A percentile compares a stretch with the other conserved stretches of the same genome.
phyloP scores from a whole-genome alignment of 2,329 filamentous ascomycete genomes.

The Rasamsonia emersonii region DNA sequence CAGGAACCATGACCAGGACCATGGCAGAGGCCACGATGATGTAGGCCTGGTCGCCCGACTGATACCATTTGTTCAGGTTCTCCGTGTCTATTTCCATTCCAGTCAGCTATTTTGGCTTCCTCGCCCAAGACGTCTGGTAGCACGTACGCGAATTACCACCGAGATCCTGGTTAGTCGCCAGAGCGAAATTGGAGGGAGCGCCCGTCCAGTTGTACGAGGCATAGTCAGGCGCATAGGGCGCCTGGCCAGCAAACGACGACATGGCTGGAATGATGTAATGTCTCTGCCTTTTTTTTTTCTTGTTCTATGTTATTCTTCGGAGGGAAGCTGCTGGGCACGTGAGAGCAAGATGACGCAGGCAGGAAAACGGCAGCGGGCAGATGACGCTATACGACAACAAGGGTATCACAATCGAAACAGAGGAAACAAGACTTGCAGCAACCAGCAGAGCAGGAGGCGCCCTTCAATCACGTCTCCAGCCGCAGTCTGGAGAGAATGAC shows the following conservation, averaged over 20 bases:
- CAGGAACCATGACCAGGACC: conserved; percentile 93
- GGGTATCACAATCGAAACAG: too few relatives aligned
- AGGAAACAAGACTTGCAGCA: too few relatives aligned
- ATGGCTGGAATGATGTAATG: too few relatives aligned
- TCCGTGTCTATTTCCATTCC: conserved; percentile 51
- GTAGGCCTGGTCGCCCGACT: conserved; percentile 84
- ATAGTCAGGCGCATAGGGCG: conserved; percentile 33
- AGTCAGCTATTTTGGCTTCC: conserved; percentile 8
- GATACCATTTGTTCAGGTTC: conserved; percentile 95
- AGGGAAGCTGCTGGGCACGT: too few relatives aligned
- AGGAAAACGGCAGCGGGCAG: too few relatives aligned
- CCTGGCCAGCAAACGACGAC: conserved; percentile 19
- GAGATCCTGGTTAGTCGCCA: conserved; percentile 46
- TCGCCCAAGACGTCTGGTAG: not conserved
- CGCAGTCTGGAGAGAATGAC: too few relatives aligned
- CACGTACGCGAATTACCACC: conserved; percentile 73
- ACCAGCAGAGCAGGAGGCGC: too few relatives aligned
- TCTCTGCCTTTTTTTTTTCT: too few relatives aligned
- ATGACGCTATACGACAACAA: too few relatives aligned
- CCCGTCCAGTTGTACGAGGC: conserved; percentile 43
- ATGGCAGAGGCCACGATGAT: conserved; percentile 85
- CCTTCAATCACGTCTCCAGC: too few relatives aligned
- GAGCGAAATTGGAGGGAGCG: conserved; percentile 33
- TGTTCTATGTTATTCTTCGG: too few relatives aligned
- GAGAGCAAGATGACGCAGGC: too few relatives aligned